These are phyloP conservation scores for Capsella bursapastoris DNA, from an alignment of 345 rosid genomes.

Conservation along the genomic window DNA sequence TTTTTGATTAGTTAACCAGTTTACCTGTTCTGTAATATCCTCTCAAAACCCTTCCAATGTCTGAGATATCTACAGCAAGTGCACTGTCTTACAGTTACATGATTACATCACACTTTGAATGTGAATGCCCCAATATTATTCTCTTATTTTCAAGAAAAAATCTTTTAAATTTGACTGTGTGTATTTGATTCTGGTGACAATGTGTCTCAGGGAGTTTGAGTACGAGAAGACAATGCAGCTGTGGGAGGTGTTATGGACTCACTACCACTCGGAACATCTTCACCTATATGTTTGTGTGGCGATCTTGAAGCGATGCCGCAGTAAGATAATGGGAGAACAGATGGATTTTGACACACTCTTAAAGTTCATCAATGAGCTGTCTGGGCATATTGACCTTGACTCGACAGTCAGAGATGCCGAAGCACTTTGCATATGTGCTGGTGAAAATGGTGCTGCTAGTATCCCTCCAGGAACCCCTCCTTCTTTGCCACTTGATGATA, in stretches of 20 bases:
- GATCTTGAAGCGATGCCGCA: conserved; percentile 83
- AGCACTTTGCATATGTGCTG: conserved; percentile 92
- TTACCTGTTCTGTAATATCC: background rate
- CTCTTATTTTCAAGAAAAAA: background rate
- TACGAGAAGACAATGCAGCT: conserved; percentile 75
- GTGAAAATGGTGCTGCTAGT: conserved; percentile 88
- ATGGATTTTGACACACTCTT: conserved; percentile 97
- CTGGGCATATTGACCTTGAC: conserved; percentile 78
- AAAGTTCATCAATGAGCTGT: conserved; percentile 93
- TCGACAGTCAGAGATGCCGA: conserved; percentile 82
- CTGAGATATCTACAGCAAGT: background rate
- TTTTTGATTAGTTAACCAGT: background rate
- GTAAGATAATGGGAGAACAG: conserved; percentile 83
- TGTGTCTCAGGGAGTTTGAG: conserved; percentile 77
- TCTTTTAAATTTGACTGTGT: background rate
- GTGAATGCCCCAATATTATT: background rate
- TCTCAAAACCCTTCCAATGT: background rate
- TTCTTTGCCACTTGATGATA: conserved; percentile 68
- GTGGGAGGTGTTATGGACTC: conserved; percentile 98
- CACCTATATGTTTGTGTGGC: conserved; percentile 89
- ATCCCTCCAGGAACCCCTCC: conserved; percentile 98
- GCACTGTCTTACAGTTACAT: background rate
- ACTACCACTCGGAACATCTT: conserved; percentile 81
- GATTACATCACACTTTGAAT: conserved; percentile 6
- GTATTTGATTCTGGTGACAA: conserved; percentile 26